phyloP scores from a whole-genome alignment of 1,139 yeast species.

The Saccharomyces hybrid region DNA sequence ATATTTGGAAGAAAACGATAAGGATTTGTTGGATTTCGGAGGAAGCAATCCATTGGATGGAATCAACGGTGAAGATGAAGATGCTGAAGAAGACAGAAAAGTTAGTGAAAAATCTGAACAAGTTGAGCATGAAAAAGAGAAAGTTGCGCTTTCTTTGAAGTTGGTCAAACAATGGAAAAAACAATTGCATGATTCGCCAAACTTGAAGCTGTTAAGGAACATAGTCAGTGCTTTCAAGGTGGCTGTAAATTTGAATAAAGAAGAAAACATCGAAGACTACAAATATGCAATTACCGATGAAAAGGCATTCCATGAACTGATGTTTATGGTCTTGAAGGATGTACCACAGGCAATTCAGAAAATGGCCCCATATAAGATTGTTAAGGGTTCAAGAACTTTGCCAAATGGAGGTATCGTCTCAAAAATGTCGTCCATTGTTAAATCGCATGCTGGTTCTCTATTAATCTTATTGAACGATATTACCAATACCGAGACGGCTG shows the following conservation, averaged over 20 bases:
- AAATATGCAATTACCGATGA: slow-evolving; percentile 70
- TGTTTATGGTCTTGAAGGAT: slow-evolving; percentile 63
- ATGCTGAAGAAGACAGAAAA: slow-evolving; percentile 37
- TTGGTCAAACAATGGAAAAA: slow-evolving; percentile 64
- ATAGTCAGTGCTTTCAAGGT: slow-evolving; percentile 78
- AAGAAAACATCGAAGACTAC: slow-evolving; percentile 42
- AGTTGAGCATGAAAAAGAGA: slow-evolving; percentile 28
- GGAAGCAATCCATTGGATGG: slow-evolving; percentile 69
- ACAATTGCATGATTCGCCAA: slow-evolving; percentile 47
- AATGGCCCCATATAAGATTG: slow-evolving; percentile 51
- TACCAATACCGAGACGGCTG: slow-evolving; percentile 76
- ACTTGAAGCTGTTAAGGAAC: slow-evolving; percentile 56
- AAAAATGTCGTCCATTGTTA: slow-evolving; percentile 56
- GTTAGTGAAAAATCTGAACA: slow-evolving; percentile 28
- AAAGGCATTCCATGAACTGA: slow-evolving; percentile 65
- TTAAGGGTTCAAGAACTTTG: slow-evolving; percentile 42
- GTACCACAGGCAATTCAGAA: slow-evolving; percentile 68
- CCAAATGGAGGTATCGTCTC: slow-evolving; percentile 53
- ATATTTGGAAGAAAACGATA: slow-evolving; percentile 73
- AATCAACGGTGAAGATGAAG: slow-evolving; percentile 43
- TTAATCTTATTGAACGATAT: slow-evolving; percentile 62
- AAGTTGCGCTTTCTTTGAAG: slow-evolving; percentile 51
- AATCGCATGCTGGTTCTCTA: slow-evolving; percentile 66
- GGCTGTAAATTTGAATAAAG: slow-evolving; percentile 64
- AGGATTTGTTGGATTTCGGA: slow-evolving; percentile 62